Evolutionary conservation across 1,284 basidiomycete species (phyloP).

Genomic region (Ceratorhiza oryzae-sativae): DNA sequence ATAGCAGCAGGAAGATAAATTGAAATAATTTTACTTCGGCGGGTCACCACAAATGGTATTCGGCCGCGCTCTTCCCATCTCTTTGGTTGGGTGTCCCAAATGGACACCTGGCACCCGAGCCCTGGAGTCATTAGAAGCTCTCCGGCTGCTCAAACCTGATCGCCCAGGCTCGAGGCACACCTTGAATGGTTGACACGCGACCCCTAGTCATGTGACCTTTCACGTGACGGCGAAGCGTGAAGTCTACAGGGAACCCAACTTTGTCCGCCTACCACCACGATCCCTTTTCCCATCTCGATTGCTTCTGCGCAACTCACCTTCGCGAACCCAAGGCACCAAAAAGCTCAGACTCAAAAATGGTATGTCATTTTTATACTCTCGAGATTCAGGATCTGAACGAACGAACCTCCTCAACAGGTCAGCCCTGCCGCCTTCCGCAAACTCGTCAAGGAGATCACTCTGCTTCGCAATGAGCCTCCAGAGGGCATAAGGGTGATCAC

Average conservation of each 20-base stretch:
- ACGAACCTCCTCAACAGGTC: slow-evolving; percentile 15
- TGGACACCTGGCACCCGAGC: no score
- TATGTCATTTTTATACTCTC: not conserved
- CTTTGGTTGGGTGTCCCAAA: no score
- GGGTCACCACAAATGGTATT: no score
- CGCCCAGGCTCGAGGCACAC: not conserved
- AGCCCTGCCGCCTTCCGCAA: slow-evolving; percentile 52
- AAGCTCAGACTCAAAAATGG: not conserved
- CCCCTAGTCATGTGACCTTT: not conserved
- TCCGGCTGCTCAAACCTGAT: not conserved
- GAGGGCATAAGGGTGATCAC: slow-evolving; percentile 87
- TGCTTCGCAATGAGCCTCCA: slow-evolving; percentile 79
- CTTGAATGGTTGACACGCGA: slow-evolving; percentile 11
- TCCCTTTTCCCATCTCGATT: not conserved
- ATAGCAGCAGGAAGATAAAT: not conserved
- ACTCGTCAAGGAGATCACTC: slow-evolving; percentile 81
- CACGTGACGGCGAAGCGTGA: slow-evolving; percentile 13
- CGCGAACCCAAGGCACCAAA: not conserved
- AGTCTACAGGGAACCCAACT: slow-evolving; percentile 1
- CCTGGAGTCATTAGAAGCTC: not conserved
- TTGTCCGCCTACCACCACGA: not conserved
- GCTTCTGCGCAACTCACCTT: not conserved
- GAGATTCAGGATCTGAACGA: not conserved
- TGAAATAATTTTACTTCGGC: not conserved
- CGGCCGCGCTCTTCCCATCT: not conserved